These are phyloP conservation scores for Triticum turgidum DNA, from an alignment of 176 grass and related monocot species.

Conservation along the genomic window DNA sequence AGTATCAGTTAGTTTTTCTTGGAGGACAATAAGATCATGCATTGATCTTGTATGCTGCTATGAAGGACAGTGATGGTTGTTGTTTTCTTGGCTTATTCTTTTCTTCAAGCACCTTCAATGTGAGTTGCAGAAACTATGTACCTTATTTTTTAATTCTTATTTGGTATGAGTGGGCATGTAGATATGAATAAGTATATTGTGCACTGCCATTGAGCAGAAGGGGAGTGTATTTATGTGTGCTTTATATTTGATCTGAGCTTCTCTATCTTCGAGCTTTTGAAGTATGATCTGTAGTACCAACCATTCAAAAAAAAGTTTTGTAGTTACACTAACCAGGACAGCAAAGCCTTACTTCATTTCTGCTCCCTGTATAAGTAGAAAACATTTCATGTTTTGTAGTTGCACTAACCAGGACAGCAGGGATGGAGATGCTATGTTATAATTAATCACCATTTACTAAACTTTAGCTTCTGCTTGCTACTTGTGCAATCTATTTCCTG, in stretches of 20 bases:
- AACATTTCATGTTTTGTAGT: background rate
- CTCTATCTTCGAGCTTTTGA: background rate
- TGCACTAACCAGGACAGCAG: too few species aligned
- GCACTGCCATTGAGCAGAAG: background rate
- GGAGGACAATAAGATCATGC: too few species aligned
- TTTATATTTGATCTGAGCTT: slow-evolving; percentile 4
- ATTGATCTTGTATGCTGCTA: too few species aligned
- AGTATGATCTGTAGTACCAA: background rate
- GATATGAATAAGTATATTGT: background rate
- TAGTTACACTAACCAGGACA: background rate
- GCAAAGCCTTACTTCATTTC: background rate
- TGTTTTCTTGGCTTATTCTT: slow-evolving; percentile 97
- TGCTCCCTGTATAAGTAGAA: background rate
- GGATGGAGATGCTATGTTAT: too few species aligned
- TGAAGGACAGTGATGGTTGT: slow-evolving; percentile 53
- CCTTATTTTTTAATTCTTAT: background rate
- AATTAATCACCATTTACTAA: too few species aligned
- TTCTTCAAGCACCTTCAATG: slow-evolving; percentile 98
- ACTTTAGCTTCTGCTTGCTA: too few species aligned
- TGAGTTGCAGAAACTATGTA: slow-evolving; percentile 41
- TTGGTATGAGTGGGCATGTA: background rate
- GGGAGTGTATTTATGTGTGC: background rate
- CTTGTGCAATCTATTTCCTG: too few species aligned
- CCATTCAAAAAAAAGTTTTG: background rate
- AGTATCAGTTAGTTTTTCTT: too few species aligned